Conservation (phyloP, 2,329 filamentous ascomycete genomes). For the Aphanoascus verrucosus region DNA sequence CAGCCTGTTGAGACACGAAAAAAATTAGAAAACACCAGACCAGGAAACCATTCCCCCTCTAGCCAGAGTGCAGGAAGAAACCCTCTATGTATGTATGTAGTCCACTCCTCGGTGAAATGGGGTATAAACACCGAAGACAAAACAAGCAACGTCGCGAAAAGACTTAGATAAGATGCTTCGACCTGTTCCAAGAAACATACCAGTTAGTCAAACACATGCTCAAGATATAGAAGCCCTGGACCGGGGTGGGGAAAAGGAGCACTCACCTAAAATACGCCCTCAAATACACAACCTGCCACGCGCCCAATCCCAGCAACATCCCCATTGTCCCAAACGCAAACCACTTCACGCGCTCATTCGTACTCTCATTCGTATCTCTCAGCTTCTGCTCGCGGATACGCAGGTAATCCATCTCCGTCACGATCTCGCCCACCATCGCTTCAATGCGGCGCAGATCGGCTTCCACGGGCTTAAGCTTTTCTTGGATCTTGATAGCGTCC, state of each 20-base stretch:
- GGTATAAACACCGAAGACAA: constrained; percentile 6
- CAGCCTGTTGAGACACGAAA: constrained; percentile 3
- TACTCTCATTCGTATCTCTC: constrained; percentile 98
- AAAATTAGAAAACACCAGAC: not conserved
- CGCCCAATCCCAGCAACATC: constrained; percentile 77
- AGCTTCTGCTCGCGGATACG: constrained; percentile 83
- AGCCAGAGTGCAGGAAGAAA: not conserved
- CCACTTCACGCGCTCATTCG: constrained; percentile 97
- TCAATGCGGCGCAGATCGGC: constrained; percentile 87
- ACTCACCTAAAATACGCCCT: constrained; percentile 83
- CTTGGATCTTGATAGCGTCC: constrained; percentile 87
- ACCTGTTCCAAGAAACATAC: constrained; percentile 32
- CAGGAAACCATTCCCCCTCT: constrained; percentile 2
- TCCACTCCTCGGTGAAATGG: not conserved
- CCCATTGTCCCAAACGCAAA: constrained; percentile 92
- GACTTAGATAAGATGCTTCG: constrained; percentile 56
- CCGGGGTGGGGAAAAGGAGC: constrained; percentile 9
- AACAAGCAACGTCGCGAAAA: not conserved
- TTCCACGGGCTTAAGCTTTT: constrained; percentile 97
- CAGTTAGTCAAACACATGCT: constrained; percentile 1
- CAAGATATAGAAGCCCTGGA: constrained; percentile 6
- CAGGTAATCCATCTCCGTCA: constrained; percentile 93
- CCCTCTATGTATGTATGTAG: not conserved
- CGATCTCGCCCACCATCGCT: constrained; percentile 79
- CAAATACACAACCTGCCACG: constrained; percentile 96